Percentiles rank a stretch among this genome's conserved stretches.
phyloP scores from a whole-genome alignment of 1,284 basidiomycete genomes.

The Cutaneotrichosporon sp. region DNA sequence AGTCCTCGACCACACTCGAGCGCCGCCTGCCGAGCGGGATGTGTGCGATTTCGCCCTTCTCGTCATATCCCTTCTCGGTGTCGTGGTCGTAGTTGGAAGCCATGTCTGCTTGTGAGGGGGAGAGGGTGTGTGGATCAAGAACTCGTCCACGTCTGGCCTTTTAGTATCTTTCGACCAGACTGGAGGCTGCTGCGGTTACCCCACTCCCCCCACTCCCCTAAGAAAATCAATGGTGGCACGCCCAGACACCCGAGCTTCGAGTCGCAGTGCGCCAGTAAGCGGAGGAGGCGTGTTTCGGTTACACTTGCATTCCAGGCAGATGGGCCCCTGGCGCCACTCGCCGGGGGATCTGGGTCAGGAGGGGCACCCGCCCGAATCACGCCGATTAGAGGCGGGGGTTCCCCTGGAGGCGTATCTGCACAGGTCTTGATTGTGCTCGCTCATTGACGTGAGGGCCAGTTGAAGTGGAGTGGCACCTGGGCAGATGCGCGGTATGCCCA shows the following conservation, averaged over 20 bases:
- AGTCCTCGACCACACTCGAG: slow-evolving; percentile 15
- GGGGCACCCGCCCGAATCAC: not conserved
- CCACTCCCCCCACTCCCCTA: too few relatives aligned
- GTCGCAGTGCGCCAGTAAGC: not conserved
- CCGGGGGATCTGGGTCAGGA: not conserved
- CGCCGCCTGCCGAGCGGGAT: not conserved
- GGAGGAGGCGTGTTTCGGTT: slow-evolving; percentile 1
- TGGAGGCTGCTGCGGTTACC: not conserved
- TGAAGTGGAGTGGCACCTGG: too few relatives aligned
- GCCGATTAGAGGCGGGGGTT: not conserved
- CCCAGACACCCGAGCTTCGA: not conserved
- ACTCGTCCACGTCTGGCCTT: not conserved
- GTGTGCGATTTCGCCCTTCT: not conserved
- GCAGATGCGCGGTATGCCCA: too few relatives aligned
- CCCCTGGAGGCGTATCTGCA: too few relatives aligned
- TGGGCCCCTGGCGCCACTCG: not conserved
- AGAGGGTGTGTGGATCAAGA: not conserved
- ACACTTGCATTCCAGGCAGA: not conserved
- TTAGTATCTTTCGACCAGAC: not conserved
- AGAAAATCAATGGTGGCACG: not conserved
- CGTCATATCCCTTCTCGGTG: not conserved
- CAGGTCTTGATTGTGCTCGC: too few relatives aligned
- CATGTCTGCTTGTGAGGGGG: not conserved
- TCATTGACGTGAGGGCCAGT: too few relatives aligned
- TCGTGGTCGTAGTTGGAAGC: not conserved